Percentiles rank a stretch among this genome's conserved stretches.
These are phyloP conservation scores for Inga oerstediana DNA, from an alignment of 306 rosid species.

Conservation along the genomic window DNA sequence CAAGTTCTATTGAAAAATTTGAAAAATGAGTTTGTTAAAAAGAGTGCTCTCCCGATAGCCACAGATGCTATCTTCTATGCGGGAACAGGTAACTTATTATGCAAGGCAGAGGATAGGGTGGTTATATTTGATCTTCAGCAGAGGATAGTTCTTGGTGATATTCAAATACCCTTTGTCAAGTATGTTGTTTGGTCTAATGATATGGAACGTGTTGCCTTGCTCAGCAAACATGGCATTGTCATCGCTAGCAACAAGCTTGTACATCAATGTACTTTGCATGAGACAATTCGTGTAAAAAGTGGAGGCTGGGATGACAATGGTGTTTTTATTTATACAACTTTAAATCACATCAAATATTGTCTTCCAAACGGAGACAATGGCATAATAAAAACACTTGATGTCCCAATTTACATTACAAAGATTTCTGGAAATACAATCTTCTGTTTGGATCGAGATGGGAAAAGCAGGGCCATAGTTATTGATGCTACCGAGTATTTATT, in stretches of 20 bases:
- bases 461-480: constrained; percentile 64
- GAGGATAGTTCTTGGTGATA: constrained; percentile 80
- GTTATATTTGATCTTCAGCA: constrained; percentile 88
- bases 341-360: constrained; percentile 92
- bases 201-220: constrained; percentile 90
- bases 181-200: constrained; percentile 91
- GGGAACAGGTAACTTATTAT: constrained; percentile 80
- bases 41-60: constrained; percentile 69
- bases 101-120: constrained; percentile 88
- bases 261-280: constrained; percentile 93
- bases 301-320: constrained; percentile 99
- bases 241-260: constrained; percentile 90
- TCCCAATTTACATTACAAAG: constrained; percentile 88
- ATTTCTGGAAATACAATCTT: constrained; percentile 75
- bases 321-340: constrained; percentile 85
- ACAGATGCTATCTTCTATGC: constrained; percentile 93
- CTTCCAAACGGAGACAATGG: constrained; percentile 97
- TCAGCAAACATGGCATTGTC: constrained; percentile 87
- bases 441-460: constrained; percentile 96
- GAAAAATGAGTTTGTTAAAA: constrained; percentile 77
- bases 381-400: constrained; percentile 84
- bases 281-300: constrained; percentile 94
- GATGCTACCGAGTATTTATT: constrained; percentile 91
- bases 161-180: constrained; percentile 84
- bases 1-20: constrained; percentile 73